A percentile compares a stretch with the other conserved stretches of the same genome.
phyloP scores from a whole-genome alignment of 2,329 filamentous ascomycete species.

The Fusarium sp. region DNA sequence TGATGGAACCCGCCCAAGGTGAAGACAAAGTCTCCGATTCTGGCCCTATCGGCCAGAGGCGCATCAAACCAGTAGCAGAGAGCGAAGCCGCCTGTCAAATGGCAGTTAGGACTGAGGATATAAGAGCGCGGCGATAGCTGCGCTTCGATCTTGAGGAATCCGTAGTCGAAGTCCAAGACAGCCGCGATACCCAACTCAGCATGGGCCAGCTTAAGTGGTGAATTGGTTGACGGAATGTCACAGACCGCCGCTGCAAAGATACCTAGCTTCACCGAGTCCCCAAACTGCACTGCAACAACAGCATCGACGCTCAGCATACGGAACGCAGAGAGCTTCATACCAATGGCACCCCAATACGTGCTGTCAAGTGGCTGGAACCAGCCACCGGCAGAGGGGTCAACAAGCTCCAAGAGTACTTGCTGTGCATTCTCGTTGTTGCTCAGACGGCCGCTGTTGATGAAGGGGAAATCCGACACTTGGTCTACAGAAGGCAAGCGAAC shows the following conservation, averaged over 20 bases:
- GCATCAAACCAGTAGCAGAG: slow-evolving; percentile 52
- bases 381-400: background rate
- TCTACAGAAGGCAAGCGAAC: slow-evolving; percentile 44
- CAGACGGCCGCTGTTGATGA: slow-evolving; percentile 4
- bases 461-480: slow-evolving; percentile 30
- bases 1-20: slow-evolving; percentile 57
- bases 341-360: slow-evolving; percentile 51
- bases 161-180: slow-evolving; percentile 48
- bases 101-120: slow-evolving; percentile 51
- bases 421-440: background rate
- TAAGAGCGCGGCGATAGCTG: slow-evolving; percentile 53
- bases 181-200: slow-evolving; percentile 51
- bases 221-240: slow-evolving; percentile 41
- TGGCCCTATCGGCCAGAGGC: slow-evolving; percentile 15
- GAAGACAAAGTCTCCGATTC: slow-evolving; percentile 55
- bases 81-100: slow-evolving; percentile 54
- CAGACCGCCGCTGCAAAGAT: slow-evolving; percentile 46
- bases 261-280: slow-evolving; percentile 44
- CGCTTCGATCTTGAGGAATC: slow-evolving; percentile 49
- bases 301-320: slow-evolving; percentile 49
- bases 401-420: background rate
- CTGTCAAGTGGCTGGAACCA: slow-evolving; percentile 47
- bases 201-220: slow-evolving; percentile 43
- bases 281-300: slow-evolving; percentile 48
- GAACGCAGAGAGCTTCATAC: slow-evolving; percentile 51